Percentiles rank a stretch among this genome's conserved stretches.
Evolutionary conservation across 768 basidiomycete species (phyloP).

Genomic region (Suillus lakei): DNA sequence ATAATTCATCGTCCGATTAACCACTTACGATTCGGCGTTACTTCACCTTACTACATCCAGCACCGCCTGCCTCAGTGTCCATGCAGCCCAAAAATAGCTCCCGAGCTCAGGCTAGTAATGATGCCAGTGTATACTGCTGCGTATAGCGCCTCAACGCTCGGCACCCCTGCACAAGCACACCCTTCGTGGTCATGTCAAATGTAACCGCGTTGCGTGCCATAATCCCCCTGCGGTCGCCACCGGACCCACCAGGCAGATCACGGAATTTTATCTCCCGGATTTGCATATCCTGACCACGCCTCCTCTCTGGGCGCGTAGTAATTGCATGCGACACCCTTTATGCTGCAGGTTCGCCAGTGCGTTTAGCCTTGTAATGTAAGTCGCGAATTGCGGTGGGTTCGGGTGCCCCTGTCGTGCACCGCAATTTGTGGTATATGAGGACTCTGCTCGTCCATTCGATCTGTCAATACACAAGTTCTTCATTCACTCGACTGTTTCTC

Average conservation of each 20-base stretch:
- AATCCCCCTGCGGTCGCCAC: background rate
- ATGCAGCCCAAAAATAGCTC: background rate
- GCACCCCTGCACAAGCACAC: background rate
- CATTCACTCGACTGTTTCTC: background rate
- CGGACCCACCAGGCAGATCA: background rate
- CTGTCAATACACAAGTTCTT: background rate
- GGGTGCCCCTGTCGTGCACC: background rate
- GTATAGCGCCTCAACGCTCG: slow-evolving; percentile 3
- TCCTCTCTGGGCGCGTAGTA: background rate
- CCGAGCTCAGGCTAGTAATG: background rate
- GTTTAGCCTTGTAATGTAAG: background rate
- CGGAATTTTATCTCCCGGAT: background rate
- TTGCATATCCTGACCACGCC: background rate
- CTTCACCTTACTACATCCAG: background rate
- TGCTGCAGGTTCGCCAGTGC: background rate
- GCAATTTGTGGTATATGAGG: slow-evolving; percentile 10
- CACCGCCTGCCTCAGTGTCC: background rate
- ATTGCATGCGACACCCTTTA: background rate
- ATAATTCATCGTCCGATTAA: too few species aligned
- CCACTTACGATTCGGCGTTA: background rate
- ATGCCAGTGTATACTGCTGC: background rate
- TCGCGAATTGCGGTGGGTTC: background rate
- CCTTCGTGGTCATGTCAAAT: background rate
- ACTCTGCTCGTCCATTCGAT: background rate
- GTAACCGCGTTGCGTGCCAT: background rate